A percentile compares a stretch with the other conserved stretches of the same genome.
These are phyloP conservation scores for Dipodascopsis uninucleata DNA, from an alignment of 805 yeast species.

Conservation along the genomic window DNA sequence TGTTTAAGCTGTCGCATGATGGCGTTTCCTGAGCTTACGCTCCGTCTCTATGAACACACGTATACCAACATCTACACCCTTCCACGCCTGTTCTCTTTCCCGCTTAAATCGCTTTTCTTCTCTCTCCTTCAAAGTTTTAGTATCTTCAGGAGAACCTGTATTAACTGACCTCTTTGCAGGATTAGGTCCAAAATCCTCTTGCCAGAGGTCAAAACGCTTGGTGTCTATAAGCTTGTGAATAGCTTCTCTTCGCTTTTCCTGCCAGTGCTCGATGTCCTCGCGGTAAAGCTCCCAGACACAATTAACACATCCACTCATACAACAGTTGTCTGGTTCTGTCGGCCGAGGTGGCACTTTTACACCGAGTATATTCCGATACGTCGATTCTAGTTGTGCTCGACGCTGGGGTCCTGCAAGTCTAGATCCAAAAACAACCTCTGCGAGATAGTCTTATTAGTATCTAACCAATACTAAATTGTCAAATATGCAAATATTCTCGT, in stretches of 20 bases:
- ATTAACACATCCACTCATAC: slow-evolving; percentile 95
- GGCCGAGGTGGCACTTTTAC: slow-evolving; percentile 80
- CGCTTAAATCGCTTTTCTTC: slow-evolving; percentile 31
- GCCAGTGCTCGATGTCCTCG: slow-evolving; percentile 87
- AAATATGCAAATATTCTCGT: background rate
- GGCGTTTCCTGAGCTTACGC: slow-evolving; percentile 49
- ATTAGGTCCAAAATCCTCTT: slow-evolving; percentile 57
- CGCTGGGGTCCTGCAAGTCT: slow-evolving; percentile 24
- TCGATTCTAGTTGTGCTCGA: slow-evolving; percentile 11
- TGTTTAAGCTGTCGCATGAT: too few species aligned
- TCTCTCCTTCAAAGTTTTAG: slow-evolving; percentile 9
- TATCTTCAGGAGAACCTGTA: slow-evolving; percentile 18
- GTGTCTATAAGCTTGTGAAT: slow-evolving; percentile 45
- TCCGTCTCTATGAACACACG: slow-evolving; percentile 83
- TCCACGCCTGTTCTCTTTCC: slow-evolving; percentile 49
- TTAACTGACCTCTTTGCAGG: slow-evolving; percentile 34
- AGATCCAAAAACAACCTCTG: slow-evolving; percentile 27
- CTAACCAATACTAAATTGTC: background rate
- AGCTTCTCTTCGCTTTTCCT: slow-evolving; percentile 55
- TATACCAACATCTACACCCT: slow-evolving; percentile 68
- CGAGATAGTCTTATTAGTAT: background rate
- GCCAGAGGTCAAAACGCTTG: slow-evolving; percentile 52
- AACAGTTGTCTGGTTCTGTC: slow-evolving; percentile 88
- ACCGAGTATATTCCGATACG: slow-evolving; percentile 43
- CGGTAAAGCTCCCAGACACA: slow-evolving; percentile 94